Evolutionary conservation across 495 filamentous ascomycete genomes (phyloP).

Genomic region (Annulohypoxylon bovei): DNA sequence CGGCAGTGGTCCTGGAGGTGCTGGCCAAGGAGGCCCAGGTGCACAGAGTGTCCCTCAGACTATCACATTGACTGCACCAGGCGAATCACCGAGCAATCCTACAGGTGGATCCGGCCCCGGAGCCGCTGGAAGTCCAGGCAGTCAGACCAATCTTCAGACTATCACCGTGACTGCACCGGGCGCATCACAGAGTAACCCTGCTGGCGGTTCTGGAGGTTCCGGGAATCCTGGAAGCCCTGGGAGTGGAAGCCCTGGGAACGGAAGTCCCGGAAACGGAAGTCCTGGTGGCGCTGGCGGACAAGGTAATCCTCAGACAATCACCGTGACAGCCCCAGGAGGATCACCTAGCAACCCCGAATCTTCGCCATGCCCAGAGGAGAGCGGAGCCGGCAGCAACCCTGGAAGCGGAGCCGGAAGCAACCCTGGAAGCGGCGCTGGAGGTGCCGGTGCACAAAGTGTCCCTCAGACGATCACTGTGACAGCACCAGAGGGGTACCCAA

Average conservation of each 20-base stretch:
- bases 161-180: slow-evolving; percentile 29
- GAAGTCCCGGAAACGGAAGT: slow-evolving; percentile 1
- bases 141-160: slow-evolving; percentile 18
- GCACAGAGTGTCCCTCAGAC: slow-evolving; percentile 33
- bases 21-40: slow-evolving; percentile 22
- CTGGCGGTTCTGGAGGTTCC: slow-evolving; percentile 14
- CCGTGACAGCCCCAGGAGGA: slow-evolving; percentile 35
- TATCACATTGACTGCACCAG: slow-evolving; percentile 37
- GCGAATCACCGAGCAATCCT: no score
- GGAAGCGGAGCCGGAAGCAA: slow-evolving; percentile 22
- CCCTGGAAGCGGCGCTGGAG: slow-evolving; percentile 16
- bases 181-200: slow-evolving; percentile 15
- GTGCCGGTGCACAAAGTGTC: slow-evolving; percentile 22
- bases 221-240: not conserved
- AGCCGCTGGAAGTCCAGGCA: slow-evolving; percentile 8
- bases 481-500: slow-evolving; percentile 36
- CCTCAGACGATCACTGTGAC: slow-evolving; percentile 43
- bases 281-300: slow-evolving; percentile 22
- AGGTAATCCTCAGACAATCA: slow-evolving; percentile 30
- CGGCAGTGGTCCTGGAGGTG: slow-evolving; percentile 16
- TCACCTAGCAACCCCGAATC: slow-evolving; percentile 27
- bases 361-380: slow-evolving; percentile 31
- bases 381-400: slow-evolving; percentile 18
- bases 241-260: not conserved
- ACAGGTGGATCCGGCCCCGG: slow-evolving; percentile 15